Percentiles rank a stretch among this genome's conserved stretches.
These are phyloP conservation scores for Diaporthe australafricana DNA, from an alignment of 2,329 filamentous ascomycete genomes.

Conservation along the genomic window DNA sequence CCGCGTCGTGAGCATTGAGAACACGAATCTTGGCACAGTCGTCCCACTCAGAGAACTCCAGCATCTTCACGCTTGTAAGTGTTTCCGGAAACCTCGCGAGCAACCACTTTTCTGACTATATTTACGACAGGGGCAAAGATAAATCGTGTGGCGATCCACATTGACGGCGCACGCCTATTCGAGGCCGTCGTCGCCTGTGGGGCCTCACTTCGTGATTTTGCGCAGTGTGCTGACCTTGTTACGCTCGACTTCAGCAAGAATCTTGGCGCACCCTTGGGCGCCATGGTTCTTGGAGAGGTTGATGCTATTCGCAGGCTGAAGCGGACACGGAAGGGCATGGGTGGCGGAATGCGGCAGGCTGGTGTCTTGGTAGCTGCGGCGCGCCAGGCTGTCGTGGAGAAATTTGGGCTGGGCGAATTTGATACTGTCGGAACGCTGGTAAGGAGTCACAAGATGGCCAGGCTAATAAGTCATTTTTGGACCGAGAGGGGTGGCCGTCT, in stretches of 20 bases:
- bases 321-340: conserved; percentile 75
- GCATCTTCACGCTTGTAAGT: conserved; percentile 8
- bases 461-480: conserved; percentile 76
- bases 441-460: conserved; percentile 71
- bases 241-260: conserved; percentile 87
- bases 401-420: conserved; percentile 52
- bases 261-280: conserved; percentile 83
- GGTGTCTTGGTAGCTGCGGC: conserved; percentile 80
- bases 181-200: conserved; percentile 80
- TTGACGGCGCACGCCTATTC: conserved; percentile 86
- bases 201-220: conserved; percentile 73
- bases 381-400: conserved; percentile 71
- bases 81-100: accelerated
- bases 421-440: conserved; percentile 67
- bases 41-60: conserved; percentile 12
- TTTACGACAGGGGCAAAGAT: neutral
- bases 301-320: conserved; percentile 52
- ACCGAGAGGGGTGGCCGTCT: conserved; percentile 72
- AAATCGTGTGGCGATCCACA: conserved; percentile 61
- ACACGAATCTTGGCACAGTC: conserved; percentile 43
- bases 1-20: conserved; percentile 55
- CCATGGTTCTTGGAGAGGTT: conserved; percentile 71
- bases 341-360: conserved; percentile 79
- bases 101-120: neutral
- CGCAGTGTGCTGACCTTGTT: conserved; percentile 71